phyloP scores from a whole-genome alignment of 1,284 basidiomycete genomes.

The Earliella scabrosa region DNA sequence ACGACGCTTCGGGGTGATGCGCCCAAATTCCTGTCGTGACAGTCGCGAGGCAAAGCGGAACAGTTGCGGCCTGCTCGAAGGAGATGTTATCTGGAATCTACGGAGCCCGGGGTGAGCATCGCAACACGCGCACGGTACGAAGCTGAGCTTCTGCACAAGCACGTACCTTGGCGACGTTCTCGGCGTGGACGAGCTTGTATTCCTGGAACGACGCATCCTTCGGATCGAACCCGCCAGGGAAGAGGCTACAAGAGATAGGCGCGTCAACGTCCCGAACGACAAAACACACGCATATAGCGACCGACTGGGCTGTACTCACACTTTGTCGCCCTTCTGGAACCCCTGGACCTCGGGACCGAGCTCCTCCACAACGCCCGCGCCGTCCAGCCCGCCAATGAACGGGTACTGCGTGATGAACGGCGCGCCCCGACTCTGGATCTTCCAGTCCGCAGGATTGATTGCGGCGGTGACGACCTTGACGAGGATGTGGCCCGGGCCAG shows the following conservation, averaged over 20 bases:
- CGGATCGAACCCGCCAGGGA: constrained; percentile 21
- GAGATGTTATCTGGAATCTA: too few species aligned
- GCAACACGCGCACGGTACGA: too few species aligned
- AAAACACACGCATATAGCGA: neutral
- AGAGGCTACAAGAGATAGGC: constrained; percentile 22
- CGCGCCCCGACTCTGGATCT: neutral
- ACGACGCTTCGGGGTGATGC: neutral
- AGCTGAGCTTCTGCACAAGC: too few species aligned
- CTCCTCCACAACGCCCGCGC: constrained; percentile 58
- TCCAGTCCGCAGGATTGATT: neutral
- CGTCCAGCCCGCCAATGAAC: constrained; percentile 55
- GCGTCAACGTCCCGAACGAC: neutral
- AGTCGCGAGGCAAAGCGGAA: neutral
- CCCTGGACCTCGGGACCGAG: constrained; percentile 55
- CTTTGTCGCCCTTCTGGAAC: constrained; percentile 54
- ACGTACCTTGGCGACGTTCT: too few species aligned
- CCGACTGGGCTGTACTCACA: neutral
- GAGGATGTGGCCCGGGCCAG: constrained; percentile 8
- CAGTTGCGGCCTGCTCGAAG: neutral
- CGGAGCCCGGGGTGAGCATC: too few species aligned
- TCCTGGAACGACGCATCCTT: constrained; percentile 32
- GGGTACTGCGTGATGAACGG: constrained; percentile 3
- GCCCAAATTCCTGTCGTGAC: neutral
- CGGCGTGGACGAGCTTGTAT: too few species aligned
- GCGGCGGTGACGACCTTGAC: constrained; percentile 7